Percentiles rank a stretch among this genome's conserved stretches.
These are phyloP conservation scores for Cystofilobasidium capitatum DNA, from an alignment of 768 basidiomycete genomes.

Conservation along the genomic window DNA sequence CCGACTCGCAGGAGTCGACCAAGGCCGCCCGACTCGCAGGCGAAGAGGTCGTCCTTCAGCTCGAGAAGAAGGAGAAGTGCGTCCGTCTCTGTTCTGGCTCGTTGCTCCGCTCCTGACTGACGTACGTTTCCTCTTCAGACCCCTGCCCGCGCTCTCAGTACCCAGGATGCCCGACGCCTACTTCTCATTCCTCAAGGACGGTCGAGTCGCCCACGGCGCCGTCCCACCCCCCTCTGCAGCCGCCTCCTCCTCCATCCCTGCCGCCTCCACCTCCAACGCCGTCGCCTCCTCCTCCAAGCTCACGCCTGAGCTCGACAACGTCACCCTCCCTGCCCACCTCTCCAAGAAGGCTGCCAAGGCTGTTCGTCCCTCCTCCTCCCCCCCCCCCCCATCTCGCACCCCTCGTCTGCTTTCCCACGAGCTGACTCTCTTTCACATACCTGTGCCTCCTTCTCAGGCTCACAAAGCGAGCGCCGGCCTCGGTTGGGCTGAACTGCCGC, in stretches of 20 bases:
- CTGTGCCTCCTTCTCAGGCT: conserved; percentile 1
- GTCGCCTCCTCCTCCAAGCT: neutral
- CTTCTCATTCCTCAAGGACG: neutral
- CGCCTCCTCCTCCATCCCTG: neutral
- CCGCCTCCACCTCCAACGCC: neutral
- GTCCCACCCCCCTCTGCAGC: conserved; percentile 5
- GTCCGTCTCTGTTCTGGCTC: neutral
- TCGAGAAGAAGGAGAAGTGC: conserved; percentile 21
- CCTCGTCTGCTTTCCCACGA: neutral
- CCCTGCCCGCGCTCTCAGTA: neutral
- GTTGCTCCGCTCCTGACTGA: neutral
- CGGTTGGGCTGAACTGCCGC: conserved; percentile 19
- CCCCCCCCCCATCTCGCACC: neutral
- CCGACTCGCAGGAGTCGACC: neutral
- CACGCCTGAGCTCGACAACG: conserved; percentile 16
- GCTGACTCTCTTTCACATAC: neutral
- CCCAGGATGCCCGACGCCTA: neutral
- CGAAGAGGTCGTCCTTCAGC: conserved; percentile 20
- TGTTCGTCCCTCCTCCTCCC: conserved; percentile 4
- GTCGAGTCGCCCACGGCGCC: conserved; percentile 8
- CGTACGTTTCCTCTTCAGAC: neutral
- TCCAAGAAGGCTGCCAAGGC: conserved; percentile 23
- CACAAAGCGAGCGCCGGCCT: conserved; percentile 14
- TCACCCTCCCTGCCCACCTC: neutral
- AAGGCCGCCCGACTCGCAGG: neutral